phyloP scores from a whole-genome alignment of 768 basidiomycete species.

The Pisolithus albus region DNA sequence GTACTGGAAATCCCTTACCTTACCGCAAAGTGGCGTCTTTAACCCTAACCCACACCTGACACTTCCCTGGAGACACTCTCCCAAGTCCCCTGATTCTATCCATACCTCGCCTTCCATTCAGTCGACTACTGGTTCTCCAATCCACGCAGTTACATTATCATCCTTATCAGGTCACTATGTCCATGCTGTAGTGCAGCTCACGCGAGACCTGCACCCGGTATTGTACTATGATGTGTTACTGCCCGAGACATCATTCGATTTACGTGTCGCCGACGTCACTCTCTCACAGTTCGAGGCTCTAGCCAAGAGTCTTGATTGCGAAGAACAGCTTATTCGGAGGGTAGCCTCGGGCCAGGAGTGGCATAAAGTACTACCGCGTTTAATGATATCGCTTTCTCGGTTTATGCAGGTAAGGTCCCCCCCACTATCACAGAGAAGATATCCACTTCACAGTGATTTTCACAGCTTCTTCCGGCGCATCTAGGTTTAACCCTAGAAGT shows the following conservation, averaged over 20 bases:
- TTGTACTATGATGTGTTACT: conserved; percentile 70
- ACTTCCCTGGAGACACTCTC: conserved; percentile 30
- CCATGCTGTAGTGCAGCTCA: conserved; percentile 84
- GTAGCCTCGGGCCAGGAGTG: conserved; percentile 35
- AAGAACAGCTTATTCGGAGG: conserved; percentile 28
- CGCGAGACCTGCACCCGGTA: conserved; percentile 87
- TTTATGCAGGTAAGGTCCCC: conserved; percentile 57
- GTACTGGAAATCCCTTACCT: conserved; percentile 85
- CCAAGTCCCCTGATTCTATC: conserved; percentile 41
- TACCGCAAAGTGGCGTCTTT: conserved; percentile 23
- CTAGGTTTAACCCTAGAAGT: conserved; percentile 81
- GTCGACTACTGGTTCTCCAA: conserved; percentile 38
- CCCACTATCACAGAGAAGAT: conserved; percentile 3
- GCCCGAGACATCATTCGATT: conserved; percentile 64
- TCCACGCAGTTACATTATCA: conserved; percentile 71
- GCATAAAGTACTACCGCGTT: conserved; percentile 37
- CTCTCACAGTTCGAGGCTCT: conserved; percentile 71
- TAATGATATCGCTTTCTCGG: conserved; percentile 70
- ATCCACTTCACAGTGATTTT: conserved; percentile 4
- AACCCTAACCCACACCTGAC: conserved; percentile 30
- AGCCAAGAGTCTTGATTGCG: conserved; percentile 45
- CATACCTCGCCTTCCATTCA: conserved; percentile 69
- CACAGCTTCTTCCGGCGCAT: conserved; percentile 49
- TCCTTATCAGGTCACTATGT: conserved; percentile 89
- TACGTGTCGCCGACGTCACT: conserved; percentile 81